Evolutionary conservation across 441 rosid genomes (phyloP).

Genomic region (Gossypium aridum): DNA sequence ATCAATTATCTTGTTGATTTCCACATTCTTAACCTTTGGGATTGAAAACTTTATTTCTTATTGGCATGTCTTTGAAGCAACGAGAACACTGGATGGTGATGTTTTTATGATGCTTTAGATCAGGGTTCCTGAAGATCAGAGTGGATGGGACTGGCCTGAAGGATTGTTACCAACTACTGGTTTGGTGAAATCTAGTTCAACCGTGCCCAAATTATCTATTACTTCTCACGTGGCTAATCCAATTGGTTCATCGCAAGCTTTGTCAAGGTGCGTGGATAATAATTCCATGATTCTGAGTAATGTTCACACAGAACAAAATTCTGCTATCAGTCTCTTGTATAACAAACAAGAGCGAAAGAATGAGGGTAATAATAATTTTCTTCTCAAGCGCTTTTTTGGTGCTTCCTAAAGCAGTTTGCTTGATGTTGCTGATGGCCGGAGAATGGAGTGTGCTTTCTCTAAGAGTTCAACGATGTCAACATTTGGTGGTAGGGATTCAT

Average conservation of each 20-base stretch:
- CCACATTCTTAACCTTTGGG: constrained; percentile 16
- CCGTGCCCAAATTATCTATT: constrained; percentile 20
- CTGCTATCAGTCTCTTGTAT: constrained; percentile 13
- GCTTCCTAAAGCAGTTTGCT: constrained; percentile 19
- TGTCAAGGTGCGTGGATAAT: constrained; percentile 19
- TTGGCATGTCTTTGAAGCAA: constrained; percentile 62
- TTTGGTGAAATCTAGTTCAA: constrained; percentile 32
- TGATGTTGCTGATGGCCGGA: constrained; percentile 19
- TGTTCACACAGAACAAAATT: constrained; percentile 10
- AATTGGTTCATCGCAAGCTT: constrained; percentile 26
- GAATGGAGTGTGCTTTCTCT: constrained; percentile 16
- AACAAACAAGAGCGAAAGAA: constrained; percentile 23
- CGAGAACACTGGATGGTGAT: constrained; percentile 67
- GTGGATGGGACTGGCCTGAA: constrained; percentile 68
- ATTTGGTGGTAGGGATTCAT: constrained; percentile 25
- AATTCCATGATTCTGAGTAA: constrained; percentile 13
- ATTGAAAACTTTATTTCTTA: constrained; percentile 40
- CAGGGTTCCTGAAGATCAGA: constrained; percentile 56
- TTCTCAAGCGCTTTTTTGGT: constrained; percentile 23
- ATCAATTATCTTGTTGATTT: constrained; percentile 4
- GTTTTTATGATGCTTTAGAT: constrained; percentile 69
- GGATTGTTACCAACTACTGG: constrained; percentile 41
- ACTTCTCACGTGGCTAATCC: constrained; percentile 24
- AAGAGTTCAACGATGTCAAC: constrained; percentile 22
- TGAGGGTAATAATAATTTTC: constrained; percentile 18